A percentile compares a stretch with the other conserved stretches of the same genome.
Evolutionary conservation across 2,329 filamentous ascomycete species (phyloP).

Genomic region (Sporothrix globosa): DNA sequence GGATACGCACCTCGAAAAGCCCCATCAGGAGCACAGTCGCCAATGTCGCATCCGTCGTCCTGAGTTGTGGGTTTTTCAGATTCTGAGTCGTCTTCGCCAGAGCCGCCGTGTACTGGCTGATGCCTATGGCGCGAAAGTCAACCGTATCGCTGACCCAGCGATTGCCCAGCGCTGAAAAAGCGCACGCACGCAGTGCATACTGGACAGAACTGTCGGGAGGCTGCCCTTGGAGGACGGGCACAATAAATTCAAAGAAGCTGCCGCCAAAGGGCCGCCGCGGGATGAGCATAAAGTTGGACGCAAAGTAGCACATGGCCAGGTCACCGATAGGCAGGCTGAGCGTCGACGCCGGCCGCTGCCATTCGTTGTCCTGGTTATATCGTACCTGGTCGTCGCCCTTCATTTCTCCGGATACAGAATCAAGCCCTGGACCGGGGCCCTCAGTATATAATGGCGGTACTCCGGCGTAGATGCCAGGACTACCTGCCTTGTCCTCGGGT

Average conservation of each 20-base stretch:
- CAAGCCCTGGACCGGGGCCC: not conserved
- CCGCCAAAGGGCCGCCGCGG: conserved; percentile 53
- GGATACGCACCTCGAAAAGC: conserved; percentile 4
- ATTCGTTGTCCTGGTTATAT: not conserved
- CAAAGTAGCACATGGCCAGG: conserved; percentile 61
- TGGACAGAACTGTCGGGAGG: not conserved
- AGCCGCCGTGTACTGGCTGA: conserved; percentile 3
- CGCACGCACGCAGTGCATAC: not conserved
- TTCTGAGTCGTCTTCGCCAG: not conserved
- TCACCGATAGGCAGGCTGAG: conserved; percentile 57
- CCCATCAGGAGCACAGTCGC: not conserved
- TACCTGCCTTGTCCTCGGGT: not conserved
- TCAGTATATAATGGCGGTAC: not conserved
- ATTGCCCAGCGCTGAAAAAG: conserved; percentile 6
- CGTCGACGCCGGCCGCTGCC: conserved; percentile 33
- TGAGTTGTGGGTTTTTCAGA: not conserved
- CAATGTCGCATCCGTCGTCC: conserved; percentile 2
- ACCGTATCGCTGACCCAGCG: conserved; percentile 17
- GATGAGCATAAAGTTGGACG: conserved; percentile 62
- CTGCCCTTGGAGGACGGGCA: not conserved
- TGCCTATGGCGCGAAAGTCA: not conserved
- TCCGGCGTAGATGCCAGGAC: not conserved
- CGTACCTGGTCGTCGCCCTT: not conserved
- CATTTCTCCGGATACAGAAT: not conserved
- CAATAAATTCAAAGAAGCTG: conserved; percentile 62